Evolutionary conservation across 352 stramenopile genomes (phyloP).

Genomic region (Elongisporangium undulatum): DNA sequence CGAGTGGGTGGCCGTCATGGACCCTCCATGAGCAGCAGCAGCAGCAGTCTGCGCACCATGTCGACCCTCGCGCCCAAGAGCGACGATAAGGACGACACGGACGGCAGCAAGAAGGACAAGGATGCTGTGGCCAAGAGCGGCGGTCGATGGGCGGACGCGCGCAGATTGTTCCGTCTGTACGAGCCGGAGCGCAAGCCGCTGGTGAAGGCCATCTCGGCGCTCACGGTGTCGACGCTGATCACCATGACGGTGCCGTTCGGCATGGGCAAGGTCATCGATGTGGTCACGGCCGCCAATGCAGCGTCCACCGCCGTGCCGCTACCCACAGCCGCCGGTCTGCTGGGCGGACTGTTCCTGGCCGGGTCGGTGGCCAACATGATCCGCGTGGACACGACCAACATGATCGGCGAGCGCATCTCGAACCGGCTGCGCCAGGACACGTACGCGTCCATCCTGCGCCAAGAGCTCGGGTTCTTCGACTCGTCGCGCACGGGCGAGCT

Average conservation of each 20-base stretch:
- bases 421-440: conserved; percentile 73
- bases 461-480: conserved; percentile 93
- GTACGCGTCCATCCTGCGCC: conserved; percentile 73
- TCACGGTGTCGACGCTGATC: conserved; percentile 65
- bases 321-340: conserved; percentile 34
- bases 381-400: conserved; percentile 74
- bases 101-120: background rate
- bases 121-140: background rate
- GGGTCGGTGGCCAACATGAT: conserved; percentile 71
- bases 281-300: conserved; percentile 42
- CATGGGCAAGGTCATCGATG: conserved; percentile 82
- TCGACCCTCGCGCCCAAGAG: background rate
- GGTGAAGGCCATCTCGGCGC: conserved; percentile 51
- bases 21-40: background rate
- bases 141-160: conserved; percentile 18
- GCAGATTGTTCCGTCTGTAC: conserved; percentile 53
- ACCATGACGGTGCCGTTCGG: conserved; percentile 77
- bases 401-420: conserved; percentile 85
- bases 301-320: conserved; percentile 30
- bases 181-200: conserved; percentile 64
- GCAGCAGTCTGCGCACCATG: background rate
- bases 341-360: conserved; percentile 64
- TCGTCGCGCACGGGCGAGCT: conserved; percentile 86
- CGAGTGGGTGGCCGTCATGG: background rate
- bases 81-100: background rate